Conservation (phyloP, 139 green algal species). For the Coelastrella sp. region DNA sequence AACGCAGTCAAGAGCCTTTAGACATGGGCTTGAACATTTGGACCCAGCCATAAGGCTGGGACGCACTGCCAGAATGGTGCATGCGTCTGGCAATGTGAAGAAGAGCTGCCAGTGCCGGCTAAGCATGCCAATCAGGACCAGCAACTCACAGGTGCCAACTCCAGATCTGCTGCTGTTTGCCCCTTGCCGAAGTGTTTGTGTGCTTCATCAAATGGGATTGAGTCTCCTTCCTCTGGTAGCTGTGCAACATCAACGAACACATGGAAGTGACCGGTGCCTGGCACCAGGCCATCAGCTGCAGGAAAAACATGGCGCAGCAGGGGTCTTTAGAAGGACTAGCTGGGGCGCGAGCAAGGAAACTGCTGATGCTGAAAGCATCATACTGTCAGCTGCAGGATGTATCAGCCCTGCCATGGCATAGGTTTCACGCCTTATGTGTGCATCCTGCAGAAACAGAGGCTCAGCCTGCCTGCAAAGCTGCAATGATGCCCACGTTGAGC, state of each 20-base stretch:
- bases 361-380: background rate
- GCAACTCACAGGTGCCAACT: conserved; percentile 49
- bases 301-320: background rate
- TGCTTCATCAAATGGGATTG: conserved; percentile 73
- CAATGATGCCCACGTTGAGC: no score
- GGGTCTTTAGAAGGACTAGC: background rate
- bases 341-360: background rate
- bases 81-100: no score
- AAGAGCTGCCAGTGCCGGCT: background rate
- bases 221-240: conserved; percentile 50
- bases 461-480: no score
- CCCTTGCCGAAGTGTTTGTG: conserved; percentile 79
- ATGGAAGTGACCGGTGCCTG: conserved; percentile 70
- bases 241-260: conserved; percentile 57
- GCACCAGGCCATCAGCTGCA: conserved; percentile 54
- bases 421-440: no score
- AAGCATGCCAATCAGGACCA: background rate
- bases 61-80: no score
- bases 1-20: no score
- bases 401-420: no score
- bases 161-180: conserved; percentile 63
- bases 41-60: no score
- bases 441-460: no score
- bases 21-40: no score
- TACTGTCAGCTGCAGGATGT: no score